phyloP scores from a whole-genome alignment of 169 alveolate genomes.

The Cytauxzoon felis region DNA sequence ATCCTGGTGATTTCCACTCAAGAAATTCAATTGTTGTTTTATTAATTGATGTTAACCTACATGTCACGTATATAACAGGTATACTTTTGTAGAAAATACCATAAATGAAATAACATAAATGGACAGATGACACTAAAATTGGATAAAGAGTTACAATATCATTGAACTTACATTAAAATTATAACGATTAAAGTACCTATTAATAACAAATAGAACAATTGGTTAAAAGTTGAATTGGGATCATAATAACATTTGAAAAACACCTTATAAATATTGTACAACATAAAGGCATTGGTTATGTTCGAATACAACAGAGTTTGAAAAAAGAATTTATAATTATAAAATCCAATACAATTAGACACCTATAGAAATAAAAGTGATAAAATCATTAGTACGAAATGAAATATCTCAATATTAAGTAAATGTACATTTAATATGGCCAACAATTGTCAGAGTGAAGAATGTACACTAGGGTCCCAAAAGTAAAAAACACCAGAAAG shows the following conservation, averaged over 20 bases:
- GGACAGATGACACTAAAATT: constrained; percentile 45
- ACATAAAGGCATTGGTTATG: constrained; percentile 14
- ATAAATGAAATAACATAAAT: constrained; percentile 50
- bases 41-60: constrained; percentile 31
- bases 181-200: constrained; percentile 26
- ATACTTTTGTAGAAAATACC: not conserved
- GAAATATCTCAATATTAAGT: not conserved
- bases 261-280: constrained; percentile 10
- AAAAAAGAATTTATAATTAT: constrained; percentile 54
- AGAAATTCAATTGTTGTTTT: constrained; percentile 58
- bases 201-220: constrained; percentile 43
- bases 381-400: not conserved
- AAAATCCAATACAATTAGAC: constrained; percentile 58
- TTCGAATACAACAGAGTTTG: constrained; percentile 52
- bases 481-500: no score
- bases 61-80: no score
- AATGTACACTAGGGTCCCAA: no score
- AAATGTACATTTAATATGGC: not conserved
- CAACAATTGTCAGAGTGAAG: not conserved
- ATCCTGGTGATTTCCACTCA: constrained; percentile 17
- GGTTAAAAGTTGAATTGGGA: constrained; percentile 47
- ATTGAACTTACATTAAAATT: constrained; percentile 26
- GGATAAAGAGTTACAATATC: not conserved
- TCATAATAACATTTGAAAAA: constrained; percentile 17
- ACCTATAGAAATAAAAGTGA: constrained; percentile 24